These are phyloP conservation scores for Lactarius deliciosus DNA, from an alignment of 768 basidiomycete genomes.

Conservation along the genomic window DNA sequence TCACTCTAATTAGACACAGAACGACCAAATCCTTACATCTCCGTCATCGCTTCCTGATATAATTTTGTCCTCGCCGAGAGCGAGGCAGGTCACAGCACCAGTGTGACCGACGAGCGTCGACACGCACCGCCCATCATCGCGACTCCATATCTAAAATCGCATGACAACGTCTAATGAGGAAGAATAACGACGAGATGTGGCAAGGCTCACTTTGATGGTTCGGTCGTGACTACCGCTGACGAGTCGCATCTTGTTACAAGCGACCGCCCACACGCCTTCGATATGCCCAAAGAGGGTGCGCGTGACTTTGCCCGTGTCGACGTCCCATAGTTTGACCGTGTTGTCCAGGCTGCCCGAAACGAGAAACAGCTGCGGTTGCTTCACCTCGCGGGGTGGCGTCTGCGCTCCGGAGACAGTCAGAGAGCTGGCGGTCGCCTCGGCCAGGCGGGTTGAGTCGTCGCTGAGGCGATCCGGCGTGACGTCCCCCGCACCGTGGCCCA, in stretches of 20 bases:
- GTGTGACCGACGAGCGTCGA: conserved; percentile 92
- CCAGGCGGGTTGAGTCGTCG: conserved; percentile 2
- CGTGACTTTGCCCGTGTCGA: conserved; percentile 75
- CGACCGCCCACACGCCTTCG: conserved; percentile 97
- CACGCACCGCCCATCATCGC: conserved; percentile 83
- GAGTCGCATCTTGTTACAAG: conserved; percentile 85
- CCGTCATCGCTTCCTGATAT: conserved; percentile 96
- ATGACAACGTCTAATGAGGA: conserved; percentile 8
- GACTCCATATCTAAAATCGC: conserved; percentile 77
- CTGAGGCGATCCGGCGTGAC: not conserved
- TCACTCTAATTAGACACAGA: conserved; percentile 18
- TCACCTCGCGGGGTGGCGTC: conserved; percentile 14
- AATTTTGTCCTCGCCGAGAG: conserved; percentile 91
- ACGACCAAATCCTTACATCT: conserved; percentile 76
- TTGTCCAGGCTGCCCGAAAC: conserved; percentile 93
- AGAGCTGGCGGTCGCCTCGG: conserved; percentile 10
- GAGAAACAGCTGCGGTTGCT: conserved; percentile 54
- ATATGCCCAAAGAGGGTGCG: conserved; percentile 95
- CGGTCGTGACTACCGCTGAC: conserved; percentile 94
- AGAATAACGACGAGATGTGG: conserved; percentile 9
- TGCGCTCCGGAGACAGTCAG: not conserved
- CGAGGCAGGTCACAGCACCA: conserved; percentile 89
- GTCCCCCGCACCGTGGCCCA: not conserved
- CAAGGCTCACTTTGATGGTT: conserved; percentile 81
- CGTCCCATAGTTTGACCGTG: conserved; percentile 95